Evolutionary conservation across 306 rosid genomes (phyloP).

Genomic region (Potentilla sterilis): DNA sequence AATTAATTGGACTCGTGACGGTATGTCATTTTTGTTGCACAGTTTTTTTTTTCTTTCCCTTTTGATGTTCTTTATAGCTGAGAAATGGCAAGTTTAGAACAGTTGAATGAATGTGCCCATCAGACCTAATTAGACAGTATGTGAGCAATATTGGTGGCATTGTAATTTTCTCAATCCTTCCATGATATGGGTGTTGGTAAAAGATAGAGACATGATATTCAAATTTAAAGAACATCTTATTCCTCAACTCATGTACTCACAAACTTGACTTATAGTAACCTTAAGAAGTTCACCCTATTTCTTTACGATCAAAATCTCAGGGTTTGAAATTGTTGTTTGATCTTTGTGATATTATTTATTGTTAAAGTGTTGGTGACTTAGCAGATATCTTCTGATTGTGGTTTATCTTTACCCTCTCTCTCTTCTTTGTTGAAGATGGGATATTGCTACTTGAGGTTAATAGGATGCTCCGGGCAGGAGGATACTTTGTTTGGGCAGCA

Average conservation of each 20-base stretch:
- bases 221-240: background rate
- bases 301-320: background rate
- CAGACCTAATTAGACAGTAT: conserved; percentile 14
- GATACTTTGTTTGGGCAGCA: conserved; percentile 99
- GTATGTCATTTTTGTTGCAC: conserved; percentile 36
- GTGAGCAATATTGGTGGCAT: conserved; percentile 6
- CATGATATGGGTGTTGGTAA: background rate
- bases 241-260: background rate
- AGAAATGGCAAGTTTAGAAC: conserved; percentile 14
- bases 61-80: background rate
- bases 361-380: background rate
- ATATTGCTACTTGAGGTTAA: conserved; percentile 87
- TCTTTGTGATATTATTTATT: background rate
- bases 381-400: conserved; percentile 26
- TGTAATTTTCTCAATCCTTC: conserved; percentile 23
- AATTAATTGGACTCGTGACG: conserved; percentile 92
- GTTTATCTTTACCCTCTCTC: conserved; percentile 5
- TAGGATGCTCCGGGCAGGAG: conserved; percentile 94
- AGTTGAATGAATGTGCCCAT: background rate
- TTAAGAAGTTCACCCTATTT: background rate
- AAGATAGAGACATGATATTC: background rate
- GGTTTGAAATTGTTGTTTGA: background rate
- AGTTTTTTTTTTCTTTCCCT: background rate
- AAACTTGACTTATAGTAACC: background rate
- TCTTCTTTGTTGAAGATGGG: conserved; percentile 71